These are phyloP conservation scores for Diaporthe vexans DNA, from an alignment of 2,329 filamentous ascomycete genomes.

Conservation along the genomic window DNA sequence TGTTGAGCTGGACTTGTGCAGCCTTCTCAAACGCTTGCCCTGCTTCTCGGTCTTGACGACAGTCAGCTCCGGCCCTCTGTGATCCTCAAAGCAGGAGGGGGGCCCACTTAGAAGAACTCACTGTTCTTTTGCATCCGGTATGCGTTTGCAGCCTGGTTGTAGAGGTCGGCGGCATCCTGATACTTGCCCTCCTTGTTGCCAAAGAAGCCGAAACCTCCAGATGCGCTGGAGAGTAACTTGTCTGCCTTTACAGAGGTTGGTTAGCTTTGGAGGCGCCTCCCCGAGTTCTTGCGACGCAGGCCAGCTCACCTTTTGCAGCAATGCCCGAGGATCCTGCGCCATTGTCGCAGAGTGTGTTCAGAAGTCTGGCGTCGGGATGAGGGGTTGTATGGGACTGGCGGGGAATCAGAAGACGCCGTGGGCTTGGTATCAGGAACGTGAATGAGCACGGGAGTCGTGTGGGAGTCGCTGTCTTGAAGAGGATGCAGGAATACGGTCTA, in stretches of 20 bases:
- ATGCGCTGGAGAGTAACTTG: constrained; percentile 81
- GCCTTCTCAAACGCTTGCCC: constrained; percentile 89
- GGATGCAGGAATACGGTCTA: neutral
- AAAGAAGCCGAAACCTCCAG: constrained; percentile 90
- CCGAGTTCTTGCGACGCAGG: neutral
- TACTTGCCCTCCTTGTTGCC: constrained; percentile 90
- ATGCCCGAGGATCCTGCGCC: constrained; percentile 82
- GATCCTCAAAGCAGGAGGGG: neutral
- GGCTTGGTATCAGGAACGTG: neutral
- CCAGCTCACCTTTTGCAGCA: constrained; percentile 80
- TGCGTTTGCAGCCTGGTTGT: constrained; percentile 89
- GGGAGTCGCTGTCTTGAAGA: neutral
- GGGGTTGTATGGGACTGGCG: constrained; percentile 23
- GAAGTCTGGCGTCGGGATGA: neutral
- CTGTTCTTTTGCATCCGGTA: constrained; percentile 90
- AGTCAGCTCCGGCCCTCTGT: neutral
- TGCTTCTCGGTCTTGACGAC: constrained; percentile 80
- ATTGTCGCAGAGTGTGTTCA: constrained; percentile 57
- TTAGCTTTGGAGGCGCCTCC: neutral
- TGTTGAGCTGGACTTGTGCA: constrained; percentile 82
- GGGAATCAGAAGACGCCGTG: neutral
- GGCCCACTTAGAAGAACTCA: constrained; percentile 55
- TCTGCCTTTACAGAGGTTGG: constrained; percentile 77
- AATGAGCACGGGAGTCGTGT: neutral
- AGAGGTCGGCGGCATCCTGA: constrained; percentile 89